Conservation (phyloP, 2,329 filamentous ascomycete genomes). For the Huntiella abstrusa region DNA sequence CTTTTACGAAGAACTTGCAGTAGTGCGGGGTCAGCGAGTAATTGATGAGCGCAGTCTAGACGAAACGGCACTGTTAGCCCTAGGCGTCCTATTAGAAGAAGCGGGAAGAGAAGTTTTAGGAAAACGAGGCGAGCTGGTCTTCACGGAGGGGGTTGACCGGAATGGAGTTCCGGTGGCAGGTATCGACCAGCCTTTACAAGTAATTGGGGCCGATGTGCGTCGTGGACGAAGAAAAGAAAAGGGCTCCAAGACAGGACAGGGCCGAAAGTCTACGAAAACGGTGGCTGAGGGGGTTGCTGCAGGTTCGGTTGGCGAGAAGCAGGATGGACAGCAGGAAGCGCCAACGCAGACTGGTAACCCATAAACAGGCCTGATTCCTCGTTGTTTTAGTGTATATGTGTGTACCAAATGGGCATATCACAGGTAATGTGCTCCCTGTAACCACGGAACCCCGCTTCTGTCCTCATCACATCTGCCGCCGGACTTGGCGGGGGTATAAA, state of each 20-base stretch:
- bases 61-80: constrained; percentile 56
- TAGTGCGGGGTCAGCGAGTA: constrained; percentile 14
- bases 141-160: constrained; percentile 36
- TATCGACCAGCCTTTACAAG: too few relatives aligned
- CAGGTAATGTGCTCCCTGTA: too few relatives aligned
- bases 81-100: constrained; percentile 61
- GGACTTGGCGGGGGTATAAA: too few relatives aligned
- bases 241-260: neutral
- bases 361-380: too few relatives aligned
- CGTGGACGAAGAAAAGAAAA: neutral
- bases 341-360: too few relatives aligned
- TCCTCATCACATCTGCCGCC: too few relatives aligned
- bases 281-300: neutral
- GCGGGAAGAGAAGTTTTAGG: constrained; percentile 41
- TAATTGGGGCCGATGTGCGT: too few relatives aligned
- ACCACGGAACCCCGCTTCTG: too few relatives aligned
- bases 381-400: too few relatives aligned
- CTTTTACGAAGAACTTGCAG: constrained; percentile 35
- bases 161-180: neutral
- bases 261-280: neutral
- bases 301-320: neutral
- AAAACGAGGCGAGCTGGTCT: constrained; percentile 47
- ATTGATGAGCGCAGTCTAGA: constrained; percentile 48
- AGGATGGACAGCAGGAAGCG: too few relatives aligned
- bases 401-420: too few relatives aligned